Percentiles rank a stretch among this genome's conserved stretches.
phyloP scores from a whole-genome alignment of 352 stramenopile genomes.

The Globisporangium middletonii region DNA sequence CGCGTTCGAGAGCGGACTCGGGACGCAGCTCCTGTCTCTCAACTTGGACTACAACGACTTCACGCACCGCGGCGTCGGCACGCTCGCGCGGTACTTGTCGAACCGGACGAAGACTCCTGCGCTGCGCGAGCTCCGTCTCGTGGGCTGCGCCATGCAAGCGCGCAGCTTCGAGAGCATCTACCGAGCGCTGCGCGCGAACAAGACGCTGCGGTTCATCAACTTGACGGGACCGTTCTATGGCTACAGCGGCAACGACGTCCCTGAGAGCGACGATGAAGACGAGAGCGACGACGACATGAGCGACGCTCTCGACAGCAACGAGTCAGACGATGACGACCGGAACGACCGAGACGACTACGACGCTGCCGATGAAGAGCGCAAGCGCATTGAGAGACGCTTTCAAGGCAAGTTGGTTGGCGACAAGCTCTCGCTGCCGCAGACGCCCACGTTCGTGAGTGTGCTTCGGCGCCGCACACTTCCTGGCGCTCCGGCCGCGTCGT shows the following conservation, averaged over 20 bases:
- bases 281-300: too few species aligned
- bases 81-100: background rate
- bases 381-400: background rate
- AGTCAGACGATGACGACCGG: too few species aligned
- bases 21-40: background rate
- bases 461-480: too few species aligned
- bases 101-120: background rate
- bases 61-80: background rate
- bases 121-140: slow-evolving; percentile 7
- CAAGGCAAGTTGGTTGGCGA: background rate
- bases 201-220: slow-evolving; percentile 4
- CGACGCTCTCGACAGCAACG: too few species aligned
- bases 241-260: too few species aligned
- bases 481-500: background rate
- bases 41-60: slow-evolving; percentile 3
- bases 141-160: background rate
- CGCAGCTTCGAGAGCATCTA: background rate
- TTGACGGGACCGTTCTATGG: background rate
- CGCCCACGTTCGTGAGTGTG: slow-evolving; percentile 10
- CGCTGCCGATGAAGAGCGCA: too few species aligned
- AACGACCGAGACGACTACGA: too few species aligned
- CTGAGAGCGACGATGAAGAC: too few species aligned
- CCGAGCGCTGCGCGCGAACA: slow-evolving; percentile 1
- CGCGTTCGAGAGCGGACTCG: background rate
- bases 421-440: slow-evolving; percentile 1